Percentiles rank a stretch among this genome's conserved stretches.
Evolutionary conservation across 306 rosid species (phyloP).

Genomic region (Fagus sylvatica): DNA sequence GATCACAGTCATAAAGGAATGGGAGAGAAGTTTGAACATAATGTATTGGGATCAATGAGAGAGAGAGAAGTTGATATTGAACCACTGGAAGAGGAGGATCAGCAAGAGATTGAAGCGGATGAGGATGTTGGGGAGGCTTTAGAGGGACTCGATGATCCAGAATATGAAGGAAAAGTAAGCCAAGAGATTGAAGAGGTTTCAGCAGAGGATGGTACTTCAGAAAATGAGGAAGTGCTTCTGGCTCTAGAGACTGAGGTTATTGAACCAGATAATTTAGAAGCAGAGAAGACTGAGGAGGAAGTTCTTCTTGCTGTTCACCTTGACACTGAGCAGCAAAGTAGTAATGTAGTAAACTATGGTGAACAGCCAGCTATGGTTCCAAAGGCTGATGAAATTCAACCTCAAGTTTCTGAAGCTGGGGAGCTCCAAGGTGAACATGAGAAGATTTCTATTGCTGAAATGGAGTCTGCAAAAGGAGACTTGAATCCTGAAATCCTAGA

Average conservation of each 20-base stretch:
- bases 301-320: background rate
- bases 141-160: background rate
- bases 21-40: slow-evolving; percentile 4
- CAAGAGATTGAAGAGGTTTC: background rate
- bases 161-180: slow-evolving; percentile 6
- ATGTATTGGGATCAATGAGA: background rate
- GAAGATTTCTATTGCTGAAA: background rate
- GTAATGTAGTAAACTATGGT: background rate
- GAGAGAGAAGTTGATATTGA: slow-evolving; percentile 4
- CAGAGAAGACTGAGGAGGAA: slow-evolving; percentile 2
- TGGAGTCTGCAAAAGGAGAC: background rate
- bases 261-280: background rate
- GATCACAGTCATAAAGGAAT: slow-evolving; percentile 23
- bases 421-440: background rate
- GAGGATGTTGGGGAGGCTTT: background rate
- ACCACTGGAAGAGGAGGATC: slow-evolving; percentile 9
- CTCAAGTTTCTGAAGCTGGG: slow-evolving; percentile 1
- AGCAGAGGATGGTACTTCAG: slow-evolving; percentile 7
- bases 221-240: slow-evolving; percentile 7
- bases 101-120: background rate
- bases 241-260: slow-evolving; percentile 14
- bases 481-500: background rate
- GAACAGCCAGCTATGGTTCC: slow-evolving; percentile 8
- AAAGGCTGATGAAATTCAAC: background rate
- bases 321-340: background rate